A percentile compares a stretch with the other conserved stretches of the same genome.
Evolutionary conservation across 805 yeast genomes (phyloP).

Genomic region (Huiozyma naganishii): DNA sequence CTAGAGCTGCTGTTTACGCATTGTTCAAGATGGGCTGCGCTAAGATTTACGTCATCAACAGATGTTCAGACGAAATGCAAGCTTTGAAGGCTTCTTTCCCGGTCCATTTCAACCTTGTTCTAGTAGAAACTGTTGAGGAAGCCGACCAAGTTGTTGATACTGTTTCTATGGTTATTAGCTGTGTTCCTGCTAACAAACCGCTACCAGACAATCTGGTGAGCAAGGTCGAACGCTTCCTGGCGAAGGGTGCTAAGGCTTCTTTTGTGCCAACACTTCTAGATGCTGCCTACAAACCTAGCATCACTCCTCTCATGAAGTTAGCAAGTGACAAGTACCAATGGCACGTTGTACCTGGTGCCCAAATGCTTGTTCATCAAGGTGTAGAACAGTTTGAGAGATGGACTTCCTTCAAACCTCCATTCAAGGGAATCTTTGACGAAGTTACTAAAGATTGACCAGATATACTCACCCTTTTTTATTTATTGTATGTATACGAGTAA

Average conservation of each 20-base stretch:
- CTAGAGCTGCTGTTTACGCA: constrained; percentile 90
- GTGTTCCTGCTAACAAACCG: constrained; percentile 76
- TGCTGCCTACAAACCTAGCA: constrained; percentile 87
- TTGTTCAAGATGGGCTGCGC: constrained; percentile 66
- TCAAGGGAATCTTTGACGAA: constrained; percentile 48
- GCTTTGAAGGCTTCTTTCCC: constrained; percentile 56
- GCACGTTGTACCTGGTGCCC: constrained; percentile 83
- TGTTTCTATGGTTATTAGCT: constrained; percentile 57
- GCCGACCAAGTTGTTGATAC: constrained; percentile 31
- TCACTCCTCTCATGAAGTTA: constrained; percentile 76
- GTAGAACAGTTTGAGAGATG: constrained; percentile 74
- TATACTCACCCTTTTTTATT: neutral
- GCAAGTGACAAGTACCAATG: constrained; percentile 56
- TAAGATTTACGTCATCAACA: constrained; percentile 67
- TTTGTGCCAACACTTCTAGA: constrained; percentile 58
- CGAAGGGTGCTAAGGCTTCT: constrained; percentile 31
- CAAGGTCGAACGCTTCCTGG: constrained; percentile 38
- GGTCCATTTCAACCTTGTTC: constrained; percentile 42
- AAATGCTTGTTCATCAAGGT: constrained; percentile 91
- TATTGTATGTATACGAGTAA: neutral
- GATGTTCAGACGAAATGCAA: constrained; percentile 57
- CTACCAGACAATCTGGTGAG: constrained; percentile 41
- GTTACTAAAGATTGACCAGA: constrained; percentile 31
- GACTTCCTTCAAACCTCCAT: constrained; percentile 60
- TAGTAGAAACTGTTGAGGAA: constrained; percentile 41